Evolutionary conservation across 2,329 filamentous ascomycete species (phyloP).

Genomic region (Epichloe sylvatica): DNA sequence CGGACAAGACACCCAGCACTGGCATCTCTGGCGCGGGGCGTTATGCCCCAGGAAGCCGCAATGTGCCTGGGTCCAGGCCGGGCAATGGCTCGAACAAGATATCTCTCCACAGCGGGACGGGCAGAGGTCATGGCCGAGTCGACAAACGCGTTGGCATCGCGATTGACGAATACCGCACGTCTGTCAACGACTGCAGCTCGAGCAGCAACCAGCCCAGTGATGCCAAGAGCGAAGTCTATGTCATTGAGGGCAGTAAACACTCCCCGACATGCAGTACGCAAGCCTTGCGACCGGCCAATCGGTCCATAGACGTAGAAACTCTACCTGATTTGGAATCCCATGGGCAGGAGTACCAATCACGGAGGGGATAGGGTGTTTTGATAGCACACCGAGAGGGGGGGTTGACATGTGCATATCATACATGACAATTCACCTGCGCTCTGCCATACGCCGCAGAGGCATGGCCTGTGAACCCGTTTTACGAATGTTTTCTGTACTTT

Average conservation of each 20-base stretch:
- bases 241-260: constrained; percentile 19
- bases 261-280: constrained; percentile 13
- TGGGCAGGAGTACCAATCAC: constrained; percentile 9
- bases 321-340: constrained; percentile 20
- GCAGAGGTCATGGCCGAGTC: background rate
- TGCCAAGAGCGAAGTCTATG: constrained; percentile 19
- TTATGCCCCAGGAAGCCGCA: constrained; percentile 17
- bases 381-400: background rate
- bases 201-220: background rate
- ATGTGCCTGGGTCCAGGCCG: constrained; percentile 13
- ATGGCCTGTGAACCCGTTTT: background rate
- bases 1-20: constrained; percentile 21
- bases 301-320: constrained; percentile 13
- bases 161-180: constrained; percentile 9
- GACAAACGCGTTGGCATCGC: constrained; percentile 8
- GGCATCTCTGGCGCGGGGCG: constrained; percentile 14
- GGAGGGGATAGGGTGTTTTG: constrained; percentile 9
- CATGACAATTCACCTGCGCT: background rate
- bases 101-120: constrained; percentile 17
- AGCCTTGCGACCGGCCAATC: constrained; percentile 9
- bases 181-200: background rate
- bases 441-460: background rate
- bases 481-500: background rate
- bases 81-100: constrained; percentile 24
- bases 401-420: background rate